Evolutionary conservation across 768 basidiomycete genomes (phyloP), one percentile per base, ranked within the genome.

Genomic region (Leucosporidium yakuticum): DNA sequence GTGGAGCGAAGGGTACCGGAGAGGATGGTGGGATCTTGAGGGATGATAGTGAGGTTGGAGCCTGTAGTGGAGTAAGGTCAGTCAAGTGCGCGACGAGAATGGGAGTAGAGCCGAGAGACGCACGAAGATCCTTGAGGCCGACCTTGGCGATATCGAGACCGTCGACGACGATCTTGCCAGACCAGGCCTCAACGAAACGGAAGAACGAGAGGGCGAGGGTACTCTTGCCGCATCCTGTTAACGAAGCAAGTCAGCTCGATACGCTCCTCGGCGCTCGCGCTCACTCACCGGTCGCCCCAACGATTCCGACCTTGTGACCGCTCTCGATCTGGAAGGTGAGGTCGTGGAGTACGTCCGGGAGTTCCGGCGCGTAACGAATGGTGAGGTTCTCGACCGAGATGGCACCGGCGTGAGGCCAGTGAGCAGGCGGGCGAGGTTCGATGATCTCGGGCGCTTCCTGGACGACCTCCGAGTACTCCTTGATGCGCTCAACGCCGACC

Each of bases 321-420:
- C 79, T 75, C 39, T 74, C 74, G 44, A 82, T 77, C 7, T 62
- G 75, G 69, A 82, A 82, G 12, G 76, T 76, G 15, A 82, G 77
- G 29, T 74, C 76, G 49, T 78, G 75, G 5, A 82, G 74, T 4
- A 81, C 81, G 39, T 77, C 75, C 5, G 78, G 78, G 2, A 80
- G 83, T 64, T 88, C 93, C 0, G 90, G 89, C 32, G 94, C 84
- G 77, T 96, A 96, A 68, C 82, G 85, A 78, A 98, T 82, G 34
- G 86, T 83, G n/a, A 81, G 71, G 48, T 77, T 75, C 50, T 77
- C 73, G 36, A 81, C 79, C 19, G 78, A 34, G 39, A 74, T 70
- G 36, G 68, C 63, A 27, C 69, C 71, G n/a, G 39, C 50, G 31
- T 73, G 69, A 4, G 71, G 73, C 75, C 75, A 76, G 55, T 68